Conservation (phyloP, 306 rosid species). For the Malus sylvestris region DNA sequence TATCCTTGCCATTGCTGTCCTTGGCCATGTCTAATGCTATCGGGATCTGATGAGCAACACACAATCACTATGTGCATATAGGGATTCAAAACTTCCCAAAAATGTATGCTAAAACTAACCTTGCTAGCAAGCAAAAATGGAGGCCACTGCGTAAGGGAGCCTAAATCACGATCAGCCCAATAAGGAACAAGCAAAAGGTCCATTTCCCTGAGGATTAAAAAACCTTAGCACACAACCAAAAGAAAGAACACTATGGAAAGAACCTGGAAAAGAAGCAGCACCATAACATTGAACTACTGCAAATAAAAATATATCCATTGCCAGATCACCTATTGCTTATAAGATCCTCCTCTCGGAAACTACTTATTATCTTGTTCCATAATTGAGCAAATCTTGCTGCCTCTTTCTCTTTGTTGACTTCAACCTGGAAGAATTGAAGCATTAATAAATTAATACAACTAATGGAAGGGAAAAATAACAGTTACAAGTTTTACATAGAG, state of each 20-base stretch:
- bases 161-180: slow-evolving; percentile 90
- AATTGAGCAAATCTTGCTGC: slow-evolving; percentile 97
- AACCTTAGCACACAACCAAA: slow-evolving; percentile 10
- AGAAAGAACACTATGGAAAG: background rate
- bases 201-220: slow-evolving; percentile 65
- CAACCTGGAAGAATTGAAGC: slow-evolving; percentile 33
- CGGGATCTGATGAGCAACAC: slow-evolving; percentile 56
- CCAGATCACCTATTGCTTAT: slow-evolving; percentile 59
- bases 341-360: slow-evolving; percentile 97
- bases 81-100: slow-evolving; percentile 7
- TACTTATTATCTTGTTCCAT: slow-evolving; percentile 87
- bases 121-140: slow-evolving; percentile 98
- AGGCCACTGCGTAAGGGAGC: slow-evolving; percentile 81
- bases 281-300: background rate
- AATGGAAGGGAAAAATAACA: background rate
- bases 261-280: background rate
- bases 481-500: background rate
- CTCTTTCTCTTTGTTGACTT: slow-evolving; percentile 69
- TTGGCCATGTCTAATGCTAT: slow-evolving; percentile 98
- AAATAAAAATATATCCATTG: background rate
- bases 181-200: slow-evolving; percentile 94
- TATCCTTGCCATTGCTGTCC: slow-evolving; percentile 96
- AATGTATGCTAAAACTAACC: slow-evolving; percentile 36
- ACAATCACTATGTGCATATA: slow-evolving; percentile 9
- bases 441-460: slow-evolving; percentile 1